Conservation (phyloP, 2,329 filamentous ascomycete species). For the Diaporthe vaccinii region DNA sequence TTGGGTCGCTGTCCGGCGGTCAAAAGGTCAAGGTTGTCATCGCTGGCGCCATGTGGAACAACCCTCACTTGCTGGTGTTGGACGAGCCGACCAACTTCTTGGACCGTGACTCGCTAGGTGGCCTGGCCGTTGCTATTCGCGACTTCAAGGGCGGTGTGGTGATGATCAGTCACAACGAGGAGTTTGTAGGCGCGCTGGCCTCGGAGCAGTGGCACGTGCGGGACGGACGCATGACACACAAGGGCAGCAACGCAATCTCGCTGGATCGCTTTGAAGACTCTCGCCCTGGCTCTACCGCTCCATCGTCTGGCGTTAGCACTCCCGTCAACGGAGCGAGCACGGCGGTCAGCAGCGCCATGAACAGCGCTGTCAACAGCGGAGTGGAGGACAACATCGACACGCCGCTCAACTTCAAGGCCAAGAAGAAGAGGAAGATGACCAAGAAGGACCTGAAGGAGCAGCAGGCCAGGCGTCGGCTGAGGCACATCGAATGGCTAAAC, state of each 20-base stretch:
- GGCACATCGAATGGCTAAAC: conserved; percentile 89
- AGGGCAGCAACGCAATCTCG: conserved; percentile 80
- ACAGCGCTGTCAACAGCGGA: conserved; percentile 82
- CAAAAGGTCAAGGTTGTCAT: conserved; percentile 99
- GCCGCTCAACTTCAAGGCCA: conserved; percentile 87
- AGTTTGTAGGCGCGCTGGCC: conserved; percentile 96
- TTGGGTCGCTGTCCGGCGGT: conserved; percentile 93
- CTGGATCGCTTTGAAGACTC: conserved; percentile 91
- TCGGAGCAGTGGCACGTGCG: conserved; percentile 97
- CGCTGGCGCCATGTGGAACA: conserved; percentile 98
- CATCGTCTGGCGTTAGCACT: conserved; percentile 45
- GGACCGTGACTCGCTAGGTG: conserved; percentile 96
- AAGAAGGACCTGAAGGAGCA: conserved; percentile 96
- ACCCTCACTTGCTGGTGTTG: conserved; percentile 95
- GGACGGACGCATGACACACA: conserved; percentile 88
- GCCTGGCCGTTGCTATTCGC: conserved; percentile 95
- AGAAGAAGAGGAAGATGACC: conserved; percentile 99
- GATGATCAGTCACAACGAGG: conserved; percentile 99
- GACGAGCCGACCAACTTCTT: conserved; percentile 99
- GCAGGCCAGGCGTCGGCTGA: conserved; percentile 86
- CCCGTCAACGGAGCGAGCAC: conserved; percentile 67
- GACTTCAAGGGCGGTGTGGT: conserved; percentile 99
- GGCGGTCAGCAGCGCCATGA: conserved; percentile 62
- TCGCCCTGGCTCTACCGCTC: conserved; percentile 64
- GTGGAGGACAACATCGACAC: conserved; percentile 78